A percentile compares a stretch with the other conserved stretches of the same genome.
phyloP scores from a whole-genome alignment of 208 protist genomes.

The Wallacemonas collosoma region DNA sequence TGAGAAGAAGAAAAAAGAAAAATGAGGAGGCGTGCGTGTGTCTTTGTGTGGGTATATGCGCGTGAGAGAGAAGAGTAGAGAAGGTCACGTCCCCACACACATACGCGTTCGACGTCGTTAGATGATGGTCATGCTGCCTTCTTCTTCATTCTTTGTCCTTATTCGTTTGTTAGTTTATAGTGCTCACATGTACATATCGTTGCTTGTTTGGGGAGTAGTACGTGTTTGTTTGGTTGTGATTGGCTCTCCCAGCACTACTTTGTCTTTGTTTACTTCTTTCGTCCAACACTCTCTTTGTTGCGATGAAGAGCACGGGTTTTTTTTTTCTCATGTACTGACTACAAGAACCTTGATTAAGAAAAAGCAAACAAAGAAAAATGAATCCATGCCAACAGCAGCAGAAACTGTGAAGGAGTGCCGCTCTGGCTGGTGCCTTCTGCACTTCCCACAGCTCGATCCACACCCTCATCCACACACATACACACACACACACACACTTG shows the following conservation, averaged over 20 bases:
- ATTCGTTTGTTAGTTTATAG: not conserved
- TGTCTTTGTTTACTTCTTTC: not conserved
- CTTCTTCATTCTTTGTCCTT: not conserved
- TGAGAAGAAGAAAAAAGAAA: not conserved
- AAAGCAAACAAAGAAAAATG: not conserved
- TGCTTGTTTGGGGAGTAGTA: not conserved
- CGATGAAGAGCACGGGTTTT: not conserved
- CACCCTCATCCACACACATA: not conserved
- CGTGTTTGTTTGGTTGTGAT: not conserved
- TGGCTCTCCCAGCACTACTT: not conserved
- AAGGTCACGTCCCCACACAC: not conserved
- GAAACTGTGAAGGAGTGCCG: no score
- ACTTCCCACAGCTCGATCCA: no score
- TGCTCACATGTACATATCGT: not conserved
- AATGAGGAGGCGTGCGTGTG: no score
- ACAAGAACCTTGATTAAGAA: not conserved
- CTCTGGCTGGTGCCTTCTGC: no score
- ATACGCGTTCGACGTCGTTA: not conserved
- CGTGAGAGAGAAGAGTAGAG: not conserved
- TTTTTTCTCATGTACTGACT: not conserved
- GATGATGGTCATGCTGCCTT: not conserved
- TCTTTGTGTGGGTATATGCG: no score
- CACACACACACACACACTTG: conserved; percentile 7
- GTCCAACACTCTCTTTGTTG: not conserved
- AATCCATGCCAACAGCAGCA: no score